Evolutionary conservation across 768 basidiomycete species (phyloP).

Genomic region (Tricholoma flavovirens): DNA sequence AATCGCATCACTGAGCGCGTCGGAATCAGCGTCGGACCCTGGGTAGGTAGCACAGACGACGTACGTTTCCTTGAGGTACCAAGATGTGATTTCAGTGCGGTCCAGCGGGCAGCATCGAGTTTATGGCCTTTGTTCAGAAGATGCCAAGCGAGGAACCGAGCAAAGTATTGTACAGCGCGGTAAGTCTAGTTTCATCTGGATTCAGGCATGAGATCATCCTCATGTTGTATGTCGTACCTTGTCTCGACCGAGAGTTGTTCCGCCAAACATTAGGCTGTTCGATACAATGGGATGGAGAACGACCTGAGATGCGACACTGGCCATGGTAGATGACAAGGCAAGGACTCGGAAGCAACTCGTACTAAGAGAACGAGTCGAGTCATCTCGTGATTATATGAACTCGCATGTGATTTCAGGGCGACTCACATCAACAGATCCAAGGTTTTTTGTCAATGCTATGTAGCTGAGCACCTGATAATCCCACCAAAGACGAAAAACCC

Average conservation of each 20-base stretch:
- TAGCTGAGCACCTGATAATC: no score
- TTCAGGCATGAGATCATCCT: not conserved
- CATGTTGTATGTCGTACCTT: slow-evolving; percentile 49
- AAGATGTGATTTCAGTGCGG: slow-evolving; percentile 80
- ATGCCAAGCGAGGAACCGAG: slow-evolving; percentile 86
- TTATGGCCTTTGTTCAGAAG: slow-evolving; percentile 65
- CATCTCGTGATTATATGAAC: no score
- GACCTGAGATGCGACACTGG: slow-evolving; percentile 61
- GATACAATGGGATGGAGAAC: slow-evolving; percentile 82
- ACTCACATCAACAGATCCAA: no score
- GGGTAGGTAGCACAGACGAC: slow-evolving; percentile 15
- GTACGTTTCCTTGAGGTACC: slow-evolving; percentile 81
- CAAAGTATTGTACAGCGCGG: slow-evolving; percentile 85
- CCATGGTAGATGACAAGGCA: slow-evolving; percentile 37
- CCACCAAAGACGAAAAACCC: no score
- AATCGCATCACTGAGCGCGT: slow-evolving; percentile 71
- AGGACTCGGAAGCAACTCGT: no score
- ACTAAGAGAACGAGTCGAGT: no score
- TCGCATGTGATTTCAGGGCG: no score
- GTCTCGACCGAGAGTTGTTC: slow-evolving; percentile 84
- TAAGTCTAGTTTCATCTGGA: slow-evolving; percentile 53
- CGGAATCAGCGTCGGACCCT: slow-evolving; percentile 6
- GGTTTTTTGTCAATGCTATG: no score
- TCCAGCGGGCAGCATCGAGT: slow-evolving; percentile 68
- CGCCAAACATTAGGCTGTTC: slow-evolving; percentile 67